phyloP scores from a whole-genome alignment of 2,329 filamentous ascomycete species.

The Cyphellophora attinorum region DNA sequence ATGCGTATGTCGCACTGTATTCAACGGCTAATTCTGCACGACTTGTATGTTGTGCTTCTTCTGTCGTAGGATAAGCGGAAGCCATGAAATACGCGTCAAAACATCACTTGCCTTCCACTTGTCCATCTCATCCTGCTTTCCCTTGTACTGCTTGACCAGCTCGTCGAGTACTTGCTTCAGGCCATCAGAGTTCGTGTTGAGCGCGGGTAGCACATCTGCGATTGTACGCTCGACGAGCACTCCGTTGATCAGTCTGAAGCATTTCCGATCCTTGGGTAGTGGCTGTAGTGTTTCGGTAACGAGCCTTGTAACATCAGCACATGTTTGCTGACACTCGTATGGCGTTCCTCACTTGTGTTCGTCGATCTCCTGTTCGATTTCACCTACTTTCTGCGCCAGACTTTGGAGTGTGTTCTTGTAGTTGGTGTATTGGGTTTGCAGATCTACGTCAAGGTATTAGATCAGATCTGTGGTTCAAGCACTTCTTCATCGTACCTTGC shows the following conservation, averaged over 20 bases:
- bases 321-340: neutral
- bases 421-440: slow-evolving; percentile 40
- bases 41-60: slow-evolving; percentile 42
- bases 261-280: slow-evolving; percentile 77
- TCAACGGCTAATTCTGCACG: slow-evolving; percentile 32
- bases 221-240: slow-evolving; percentile 91
- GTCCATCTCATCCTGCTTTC: slow-evolving; percentile 88
- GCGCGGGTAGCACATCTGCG: slow-evolving; percentile 78
- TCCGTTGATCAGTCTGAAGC: slow-evolving; percentile 97
- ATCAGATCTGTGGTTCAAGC: too few relatives aligned
- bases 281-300: slow-evolving; percentile 87
- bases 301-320: slow-evolving; percentile 52
- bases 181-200: slow-evolving; percentile 90
- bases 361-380: slow-evolving; percentile 93
- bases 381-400: slow-evolving; percentile 90
- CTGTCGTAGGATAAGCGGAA: slow-evolving; percentile 19
- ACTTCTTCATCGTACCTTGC: slow-evolving; percentile 36
- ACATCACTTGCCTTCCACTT: slow-evolving; percentile 77
- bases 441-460: slow-evolving; percentile 25
- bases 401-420: slow-evolving; percentile 71
- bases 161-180: slow-evolving; percentile 91
- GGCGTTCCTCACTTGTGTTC: slow-evolving; percentile 79
- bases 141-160: slow-evolving; percentile 91
- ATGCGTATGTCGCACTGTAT: neutral
- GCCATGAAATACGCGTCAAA: slow-evolving; percentile 1